Conservation (phyloP, 2,329 filamentous ascomycete genomes). For the Conoideocrella luteorostrata region DNA sequence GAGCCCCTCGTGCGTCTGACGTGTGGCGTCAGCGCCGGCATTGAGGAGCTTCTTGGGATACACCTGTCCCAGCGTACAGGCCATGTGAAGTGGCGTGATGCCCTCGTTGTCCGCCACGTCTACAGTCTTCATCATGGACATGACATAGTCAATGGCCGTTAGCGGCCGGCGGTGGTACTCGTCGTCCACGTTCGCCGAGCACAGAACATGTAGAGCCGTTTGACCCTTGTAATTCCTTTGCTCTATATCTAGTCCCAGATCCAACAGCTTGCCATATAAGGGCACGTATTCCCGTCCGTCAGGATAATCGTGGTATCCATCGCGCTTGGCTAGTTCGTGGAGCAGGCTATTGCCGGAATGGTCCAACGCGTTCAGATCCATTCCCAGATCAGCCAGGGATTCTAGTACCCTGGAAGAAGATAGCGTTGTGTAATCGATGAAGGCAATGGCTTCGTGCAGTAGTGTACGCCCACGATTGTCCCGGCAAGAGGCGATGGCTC, state of each 20-base stretch:
- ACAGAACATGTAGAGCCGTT: neutral
- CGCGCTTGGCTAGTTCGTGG: slow-evolving; percentile 14
- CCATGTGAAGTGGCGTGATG: neutral
- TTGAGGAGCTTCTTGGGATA: neutral
- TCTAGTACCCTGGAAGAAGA: slow-evolving; percentile 5
- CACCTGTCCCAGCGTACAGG: neutral
- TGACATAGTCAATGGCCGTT: neutral
- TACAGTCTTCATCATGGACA: neutral
- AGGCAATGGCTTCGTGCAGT: too few relatives aligned
- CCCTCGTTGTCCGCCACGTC: neutral
- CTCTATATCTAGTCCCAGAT: neutral
- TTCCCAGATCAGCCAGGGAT: slow-evolving; percentile 12
- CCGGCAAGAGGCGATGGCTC: too few relatives aligned
- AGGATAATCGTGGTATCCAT: too few relatives aligned
- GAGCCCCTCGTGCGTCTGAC: slow-evolving; percentile 24
- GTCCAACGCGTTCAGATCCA: slow-evolving; percentile 14
- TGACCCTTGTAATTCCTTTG: neutral
- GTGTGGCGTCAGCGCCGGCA: slow-evolving; percentile 21
- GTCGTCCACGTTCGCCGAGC: neutral
- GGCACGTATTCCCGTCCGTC: neutral
- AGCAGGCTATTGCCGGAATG: slow-evolving; percentile 16
- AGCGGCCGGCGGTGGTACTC: neutral
- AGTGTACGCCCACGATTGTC: too few relatives aligned
- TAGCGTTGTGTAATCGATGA: neutral
- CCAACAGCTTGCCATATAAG: neutral